phyloP scores from a whole-genome alignment of 2,329 filamentous ascomycete species.

The Aureobasidium sp. region DNA sequence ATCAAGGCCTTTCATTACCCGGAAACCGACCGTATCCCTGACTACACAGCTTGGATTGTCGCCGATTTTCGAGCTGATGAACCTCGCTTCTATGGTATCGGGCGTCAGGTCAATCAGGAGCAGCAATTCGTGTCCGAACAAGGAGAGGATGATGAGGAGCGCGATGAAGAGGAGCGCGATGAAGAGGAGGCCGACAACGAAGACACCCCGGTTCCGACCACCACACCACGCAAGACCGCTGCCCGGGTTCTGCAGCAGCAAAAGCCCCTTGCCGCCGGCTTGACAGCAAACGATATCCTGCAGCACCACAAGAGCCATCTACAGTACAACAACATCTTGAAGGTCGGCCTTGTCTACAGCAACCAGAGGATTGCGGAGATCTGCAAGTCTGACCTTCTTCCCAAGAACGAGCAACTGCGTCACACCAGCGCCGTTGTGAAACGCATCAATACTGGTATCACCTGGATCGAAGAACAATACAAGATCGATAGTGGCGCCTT shows the following conservation, averaged over 20 bases:
- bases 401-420: neutral
- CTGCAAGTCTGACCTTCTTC: no score
- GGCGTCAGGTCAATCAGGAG: neutral
- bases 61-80: neutral
- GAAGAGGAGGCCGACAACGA: neutral
- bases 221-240: neutral
- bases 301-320: neutral
- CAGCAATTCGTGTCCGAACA: no score
- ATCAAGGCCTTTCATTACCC: neutral
- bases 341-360: neutral
- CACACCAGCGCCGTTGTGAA: neutral
- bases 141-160: neutral
- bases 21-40: neutral
- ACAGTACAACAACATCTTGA: slow-evolving; percentile 1
- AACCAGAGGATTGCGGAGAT: neutral
- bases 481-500: neutral
- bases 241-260: neutral
- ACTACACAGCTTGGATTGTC: neutral
- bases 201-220: neutral
- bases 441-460: neutral
- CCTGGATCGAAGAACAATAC: neutral
- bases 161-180: neutral
- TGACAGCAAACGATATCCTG: neutral
- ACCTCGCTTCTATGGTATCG: neutral
- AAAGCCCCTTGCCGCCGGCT: neutral